These are phyloP conservation scores for Neopestalotiopsis sp. DNA, from an alignment of 2,329 filamentous ascomycete genomes.

Conservation along the genomic window DNA sequence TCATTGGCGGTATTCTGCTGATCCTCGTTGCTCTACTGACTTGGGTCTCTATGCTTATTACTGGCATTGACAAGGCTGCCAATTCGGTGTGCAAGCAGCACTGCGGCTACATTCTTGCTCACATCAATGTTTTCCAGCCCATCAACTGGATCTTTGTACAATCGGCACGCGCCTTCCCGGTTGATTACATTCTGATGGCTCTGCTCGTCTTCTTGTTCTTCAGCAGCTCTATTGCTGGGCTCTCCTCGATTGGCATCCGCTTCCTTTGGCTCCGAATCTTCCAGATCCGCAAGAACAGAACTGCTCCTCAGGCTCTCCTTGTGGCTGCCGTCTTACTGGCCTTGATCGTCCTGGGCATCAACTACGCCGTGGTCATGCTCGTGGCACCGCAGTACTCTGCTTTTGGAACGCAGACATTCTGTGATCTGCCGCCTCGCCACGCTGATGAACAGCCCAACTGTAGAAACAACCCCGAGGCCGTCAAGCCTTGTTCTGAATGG, in stretches of 20 bases:
- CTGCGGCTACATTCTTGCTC: slow-evolving; percentile 90
- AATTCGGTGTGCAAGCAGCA: slow-evolving; percentile 90
- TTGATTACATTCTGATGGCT: slow-evolving; percentile 91
- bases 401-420: slow-evolving; percentile 94
- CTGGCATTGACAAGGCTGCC: slow-evolving; percentile 92
- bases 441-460: slow-evolving; percentile 77
- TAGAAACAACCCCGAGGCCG: slow-evolving; percentile 68
- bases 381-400: slow-evolving; percentile 95
- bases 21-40: slow-evolving; percentile 76
- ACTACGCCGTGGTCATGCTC: slow-evolving; percentile 91
- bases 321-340: slow-evolving; percentile 91
- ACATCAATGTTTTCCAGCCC: slow-evolving; percentile 91
- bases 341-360: slow-evolving; percentile 86
- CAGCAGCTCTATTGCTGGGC: slow-evolving; percentile 82
- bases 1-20: slow-evolving; percentile 81
- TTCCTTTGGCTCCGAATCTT: slow-evolving; percentile 97
- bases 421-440: slow-evolving; percentile 70
- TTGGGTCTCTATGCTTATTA: slow-evolving; percentile 93
- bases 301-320: slow-evolving; percentile 88
- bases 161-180: slow-evolving; percentile 81
- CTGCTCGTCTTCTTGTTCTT: slow-evolving; percentile 88
- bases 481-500: slow-evolving; percentile 82
- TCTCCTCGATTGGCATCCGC: slow-evolving; percentile 87
- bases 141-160: slow-evolving; percentile 88
- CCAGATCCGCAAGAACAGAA: slow-evolving; percentile 86